A percentile compares a stretch with the other conserved stretches of the same genome.
Conservation (phyloP, 2,329 filamentous ascomycete genomes). For the Cercospora berteroae region DNA sequence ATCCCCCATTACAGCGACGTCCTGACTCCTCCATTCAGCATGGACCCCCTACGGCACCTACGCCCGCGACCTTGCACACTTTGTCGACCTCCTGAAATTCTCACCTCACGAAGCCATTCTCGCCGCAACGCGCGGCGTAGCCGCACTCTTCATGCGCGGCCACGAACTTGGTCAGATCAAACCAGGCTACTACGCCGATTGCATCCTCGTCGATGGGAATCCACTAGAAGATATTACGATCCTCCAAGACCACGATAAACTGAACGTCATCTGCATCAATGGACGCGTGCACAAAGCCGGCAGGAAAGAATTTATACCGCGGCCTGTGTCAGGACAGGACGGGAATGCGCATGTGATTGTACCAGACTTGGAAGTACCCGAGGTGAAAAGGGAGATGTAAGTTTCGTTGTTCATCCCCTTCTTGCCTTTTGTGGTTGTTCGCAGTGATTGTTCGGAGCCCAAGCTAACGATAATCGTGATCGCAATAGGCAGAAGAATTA, state of each 20-base stretch:
- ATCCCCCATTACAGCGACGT: neutral
- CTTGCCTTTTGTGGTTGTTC: neutral
- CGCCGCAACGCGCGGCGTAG: constrained; percentile 52
- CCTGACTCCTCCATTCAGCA: constrained; percentile 14
- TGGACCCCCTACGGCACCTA: constrained; percentile 52
- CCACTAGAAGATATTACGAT: constrained; percentile 53
- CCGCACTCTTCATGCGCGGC: constrained; percentile 48
- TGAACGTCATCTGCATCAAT: constrained; percentile 51
- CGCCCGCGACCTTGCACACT: constrained; percentile 46
- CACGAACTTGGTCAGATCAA: constrained; percentile 51
- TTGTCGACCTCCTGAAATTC: constrained; percentile 47
- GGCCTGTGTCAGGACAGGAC: constrained; percentile 5
- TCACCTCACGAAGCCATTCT: constrained; percentile 48
- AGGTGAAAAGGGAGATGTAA: constrained; percentile 5
- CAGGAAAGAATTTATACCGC: constrained; percentile 24
- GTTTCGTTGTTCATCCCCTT: neutral
- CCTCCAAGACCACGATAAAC: constrained; percentile 46
- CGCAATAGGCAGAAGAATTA: neutral
- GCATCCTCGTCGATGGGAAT: constrained; percentile 49
- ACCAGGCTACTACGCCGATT: constrained; percentile 50
- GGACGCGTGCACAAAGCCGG: constrained; percentile 47
- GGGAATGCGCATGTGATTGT: constrained; percentile 2
- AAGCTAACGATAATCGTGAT: neutral
- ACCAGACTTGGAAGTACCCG: neutral
- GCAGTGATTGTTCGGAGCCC: neutral